phyloP scores from a whole-genome alignment of 2,329 filamentous ascomycete species.

The Fusarium torulosum region DNA sequence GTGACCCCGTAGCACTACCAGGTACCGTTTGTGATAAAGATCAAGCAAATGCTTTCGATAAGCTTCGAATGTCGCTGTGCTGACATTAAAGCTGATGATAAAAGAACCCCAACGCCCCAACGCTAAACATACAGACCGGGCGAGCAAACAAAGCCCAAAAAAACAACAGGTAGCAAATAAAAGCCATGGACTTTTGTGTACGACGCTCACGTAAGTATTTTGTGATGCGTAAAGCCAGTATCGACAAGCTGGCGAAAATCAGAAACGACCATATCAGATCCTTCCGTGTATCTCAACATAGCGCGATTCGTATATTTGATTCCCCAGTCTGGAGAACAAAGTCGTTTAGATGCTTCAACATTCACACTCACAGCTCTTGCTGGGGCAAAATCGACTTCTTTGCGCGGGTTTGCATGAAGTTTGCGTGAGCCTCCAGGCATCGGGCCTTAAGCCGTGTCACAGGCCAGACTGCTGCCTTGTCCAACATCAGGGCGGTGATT shows the following conservation, averaged over 20 bases:
- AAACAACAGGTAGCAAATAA: conserved; percentile 20
- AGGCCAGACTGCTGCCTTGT: conserved; percentile 93
- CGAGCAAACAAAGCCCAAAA: conserved; percentile 12
- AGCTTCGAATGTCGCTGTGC: conserved; percentile 10
- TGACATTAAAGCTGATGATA: conserved; percentile 4
- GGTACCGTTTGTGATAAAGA: conserved; percentile 6
- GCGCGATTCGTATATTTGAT: not conserved
- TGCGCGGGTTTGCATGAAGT: conserved; percentile 63
- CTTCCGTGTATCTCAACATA: conserved; percentile 7
- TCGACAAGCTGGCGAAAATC: not conserved
- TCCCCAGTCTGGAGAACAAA: not conserved
- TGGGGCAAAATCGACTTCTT: conserved; percentile 63
- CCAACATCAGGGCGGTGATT: conserved; percentile 87
- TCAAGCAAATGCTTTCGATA: not conserved
- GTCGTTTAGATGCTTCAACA: not conserved
- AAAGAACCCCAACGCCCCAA: conserved; percentile 35
- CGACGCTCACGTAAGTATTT: conserved; percentile 2
- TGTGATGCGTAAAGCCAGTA: conserved; percentile 11
- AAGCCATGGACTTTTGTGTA: conserved; percentile 34
- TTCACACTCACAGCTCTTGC: conserved; percentile 50
- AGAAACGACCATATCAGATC: conserved; percentile 5
- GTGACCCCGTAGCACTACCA: not conserved
- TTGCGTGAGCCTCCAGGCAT: conserved; percentile 68
- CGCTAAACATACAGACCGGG: conserved; percentile 35
- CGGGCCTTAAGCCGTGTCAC: conserved; percentile 68